Percentiles rank a stretch among this genome's conserved stretches.
Evolutionary conservation across 148 eudicot genomes (phyloP).

Genomic region (Diospyros kaki): DNA sequence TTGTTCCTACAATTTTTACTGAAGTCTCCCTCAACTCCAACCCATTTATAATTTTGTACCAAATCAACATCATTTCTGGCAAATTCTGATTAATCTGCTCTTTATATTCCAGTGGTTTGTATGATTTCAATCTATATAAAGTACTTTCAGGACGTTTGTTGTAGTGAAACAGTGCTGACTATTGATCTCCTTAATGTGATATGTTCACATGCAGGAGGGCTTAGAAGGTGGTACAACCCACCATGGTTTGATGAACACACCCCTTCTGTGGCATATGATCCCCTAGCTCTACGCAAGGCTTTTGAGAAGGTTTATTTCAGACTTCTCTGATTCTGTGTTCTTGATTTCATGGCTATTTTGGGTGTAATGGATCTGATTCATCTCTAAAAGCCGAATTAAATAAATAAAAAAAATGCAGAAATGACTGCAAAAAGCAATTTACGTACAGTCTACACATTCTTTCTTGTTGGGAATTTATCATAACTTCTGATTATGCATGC

Average conservation of each 20-base stretch:
- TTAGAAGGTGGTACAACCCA: conserved; percentile 92
- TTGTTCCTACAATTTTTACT: too few species aligned
- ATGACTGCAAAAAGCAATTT: neutral
- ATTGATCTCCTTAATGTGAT: conserved; percentile 7
- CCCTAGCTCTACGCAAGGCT: conserved; percentile 61
- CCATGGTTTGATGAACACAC: conserved; percentile 67
- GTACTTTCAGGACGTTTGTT: neutral
- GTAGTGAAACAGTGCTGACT: neutral
- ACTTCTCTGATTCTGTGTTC: neutral
- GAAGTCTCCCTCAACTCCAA: too few species aligned
- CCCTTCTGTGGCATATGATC: conserved; percentile 70
- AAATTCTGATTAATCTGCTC: neutral
- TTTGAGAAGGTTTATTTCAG: conserved; percentile 66
- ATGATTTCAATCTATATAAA: neutral
- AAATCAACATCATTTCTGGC: too few species aligned
- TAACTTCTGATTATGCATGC: neutral
- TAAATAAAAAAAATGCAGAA: neutral
- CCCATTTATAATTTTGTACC: too few species aligned
- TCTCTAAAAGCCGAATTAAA: neutral
- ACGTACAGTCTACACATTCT: neutral
- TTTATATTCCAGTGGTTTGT: neutral
- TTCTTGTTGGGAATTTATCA: neutral
- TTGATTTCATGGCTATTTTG: neutral
- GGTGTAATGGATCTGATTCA: neutral
- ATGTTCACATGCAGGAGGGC: conserved; percentile 43